Conservation (phyloP, 257 asterid genomes). For the Nicotiana sylvestris region DNA sequence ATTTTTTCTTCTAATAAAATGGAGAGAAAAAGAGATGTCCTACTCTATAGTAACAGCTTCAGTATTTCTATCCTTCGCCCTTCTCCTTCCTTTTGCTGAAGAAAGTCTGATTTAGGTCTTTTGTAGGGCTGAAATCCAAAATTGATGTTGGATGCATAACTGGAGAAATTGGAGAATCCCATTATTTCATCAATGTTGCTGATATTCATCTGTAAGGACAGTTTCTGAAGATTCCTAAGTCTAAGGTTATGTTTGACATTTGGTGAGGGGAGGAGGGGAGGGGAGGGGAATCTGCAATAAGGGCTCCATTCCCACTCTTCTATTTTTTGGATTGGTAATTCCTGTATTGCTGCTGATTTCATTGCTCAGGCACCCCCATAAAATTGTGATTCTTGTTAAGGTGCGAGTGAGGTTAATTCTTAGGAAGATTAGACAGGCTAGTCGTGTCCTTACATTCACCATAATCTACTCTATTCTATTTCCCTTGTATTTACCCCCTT, state of each 20-base stretch:
- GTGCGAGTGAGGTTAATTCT: not conserved
- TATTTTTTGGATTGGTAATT: not conserved
- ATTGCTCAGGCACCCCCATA: not conserved
- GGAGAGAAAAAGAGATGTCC: not conserved
- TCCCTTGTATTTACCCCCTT: constrained; percentile 4
- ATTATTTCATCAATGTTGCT: constrained; percentile 83
- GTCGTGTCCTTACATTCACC: not conserved
- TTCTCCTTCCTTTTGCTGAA: constrained; percentile 13
- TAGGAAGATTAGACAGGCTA: not conserved
- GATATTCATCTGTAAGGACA: constrained; percentile 77
- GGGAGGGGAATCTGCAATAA: not conserved
- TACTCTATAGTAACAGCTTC: not conserved
- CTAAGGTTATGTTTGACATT: not conserved
- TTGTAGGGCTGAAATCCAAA: constrained; percentile 65
- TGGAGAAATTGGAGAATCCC: constrained; percentile 56
- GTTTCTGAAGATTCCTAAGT: not conserved
- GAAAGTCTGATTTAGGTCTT: constrained; percentile 19
- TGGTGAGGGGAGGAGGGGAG: not conserved
- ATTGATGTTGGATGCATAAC: constrained; percentile 68
- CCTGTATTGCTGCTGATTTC: not conserved
- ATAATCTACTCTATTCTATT: not conserved
- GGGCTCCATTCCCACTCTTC: not conserved
- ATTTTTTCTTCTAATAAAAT: not conserved
- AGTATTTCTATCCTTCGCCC: not conserved
- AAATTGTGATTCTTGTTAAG: not conserved